Evolutionary conservation across 2,329 filamentous ascomycete genomes (phyloP), one percentile per base, ranked within the genome.

Genomic region (Chaetothyriales sp.): DNA sequence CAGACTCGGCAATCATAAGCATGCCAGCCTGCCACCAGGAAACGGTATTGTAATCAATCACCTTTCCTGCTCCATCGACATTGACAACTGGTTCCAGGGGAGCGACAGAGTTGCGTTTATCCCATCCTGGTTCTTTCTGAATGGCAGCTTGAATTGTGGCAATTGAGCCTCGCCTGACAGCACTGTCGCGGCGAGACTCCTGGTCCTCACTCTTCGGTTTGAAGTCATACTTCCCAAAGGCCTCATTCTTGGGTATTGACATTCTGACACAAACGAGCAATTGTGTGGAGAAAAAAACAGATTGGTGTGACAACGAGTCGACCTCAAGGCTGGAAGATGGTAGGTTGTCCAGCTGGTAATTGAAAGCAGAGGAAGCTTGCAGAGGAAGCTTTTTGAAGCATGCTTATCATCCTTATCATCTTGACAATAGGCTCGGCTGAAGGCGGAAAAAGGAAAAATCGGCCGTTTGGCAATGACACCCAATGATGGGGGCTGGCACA

Each of bases 1-100:
- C 73, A 10, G 74, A 78, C 59, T 78, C 76, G n/a, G 76, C 76
- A 39, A 79, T 70, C 72, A 79, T 78, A 52, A 78, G 18, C 43
- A 44, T 44, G n/a, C 18, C 18, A 3, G 18, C 18, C 43, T 19
- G 18, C 43, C 20, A 25, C 43, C 43, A 44, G 9, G 43, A 12
- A 19, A 44, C 18, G 18, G 43, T 44, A 19, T 44, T 44, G 43
- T 44, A 44, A 19, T 44, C 20, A 25, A 44, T 44, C 28, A 36
- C 28, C 7, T 36, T 12, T 5, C 12, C 28, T 12, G 4, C 28
- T 12, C 12, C 28, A 36, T 36, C 28, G 28, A 12, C 8, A 36
- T 9, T 10, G 28, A 9, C 12, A 36, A 36, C 28, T 36, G 28
- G 8, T 36, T 36, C 28, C 28, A 36, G 8, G 28, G 28, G 28